Percentiles rank a stretch among this genome's conserved stretches.
Conservation (phyloP, 2,329 filamentous ascomycete genomes). For the Penicillium sp. region DNA sequence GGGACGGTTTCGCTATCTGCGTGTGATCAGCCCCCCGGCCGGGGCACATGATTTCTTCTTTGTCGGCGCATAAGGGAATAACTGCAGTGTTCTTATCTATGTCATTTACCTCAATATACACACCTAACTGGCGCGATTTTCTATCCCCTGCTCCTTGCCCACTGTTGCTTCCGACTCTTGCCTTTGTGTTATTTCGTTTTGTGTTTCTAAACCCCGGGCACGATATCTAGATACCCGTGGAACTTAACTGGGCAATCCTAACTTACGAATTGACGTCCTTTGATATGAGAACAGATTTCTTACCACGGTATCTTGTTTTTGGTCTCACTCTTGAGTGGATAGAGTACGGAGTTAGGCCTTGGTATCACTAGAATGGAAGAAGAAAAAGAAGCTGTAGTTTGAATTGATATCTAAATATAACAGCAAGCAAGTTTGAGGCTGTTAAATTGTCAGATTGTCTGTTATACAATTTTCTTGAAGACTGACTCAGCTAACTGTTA, state of each 20-base stretch:
- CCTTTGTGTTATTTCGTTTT: neutral
- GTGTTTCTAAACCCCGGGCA: slow-evolving; percentile 1
- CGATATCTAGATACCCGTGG: slow-evolving; percentile 11
- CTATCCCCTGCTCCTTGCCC: slow-evolving; percentile 1
- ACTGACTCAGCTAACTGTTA: neutral
- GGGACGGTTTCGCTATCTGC: slow-evolving; percentile 16
- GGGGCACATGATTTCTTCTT: slow-evolving; percentile 9
- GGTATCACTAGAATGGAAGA: no score
- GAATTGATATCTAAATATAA: no score
- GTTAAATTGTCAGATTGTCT: no score
- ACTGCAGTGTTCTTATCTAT: slow-evolving; percentile 7
- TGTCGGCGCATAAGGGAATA: slow-evolving; percentile 12
- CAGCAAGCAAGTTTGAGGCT: no score
- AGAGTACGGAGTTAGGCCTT: neutral
- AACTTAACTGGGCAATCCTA: slow-evolving; percentile 2
- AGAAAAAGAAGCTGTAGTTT: no score
- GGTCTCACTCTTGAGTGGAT: neutral
- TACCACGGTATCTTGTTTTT: neutral
- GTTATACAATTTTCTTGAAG: no score
- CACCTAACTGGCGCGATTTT: slow-evolving; percentile 15
- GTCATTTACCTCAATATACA: slow-evolving; percentile 13
- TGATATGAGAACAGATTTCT: slow-evolving; percentile 1
- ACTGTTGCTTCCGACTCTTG: neutral
- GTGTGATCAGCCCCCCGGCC: slow-evolving; percentile 12
- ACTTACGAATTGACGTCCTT: slow-evolving; percentile 8